Evolutionary conservation across 2,329 filamentous ascomycete species (phyloP), one percentile per base, ranked within the genome.

Genomic region (Cryphonectria carpinicola): DNA sequence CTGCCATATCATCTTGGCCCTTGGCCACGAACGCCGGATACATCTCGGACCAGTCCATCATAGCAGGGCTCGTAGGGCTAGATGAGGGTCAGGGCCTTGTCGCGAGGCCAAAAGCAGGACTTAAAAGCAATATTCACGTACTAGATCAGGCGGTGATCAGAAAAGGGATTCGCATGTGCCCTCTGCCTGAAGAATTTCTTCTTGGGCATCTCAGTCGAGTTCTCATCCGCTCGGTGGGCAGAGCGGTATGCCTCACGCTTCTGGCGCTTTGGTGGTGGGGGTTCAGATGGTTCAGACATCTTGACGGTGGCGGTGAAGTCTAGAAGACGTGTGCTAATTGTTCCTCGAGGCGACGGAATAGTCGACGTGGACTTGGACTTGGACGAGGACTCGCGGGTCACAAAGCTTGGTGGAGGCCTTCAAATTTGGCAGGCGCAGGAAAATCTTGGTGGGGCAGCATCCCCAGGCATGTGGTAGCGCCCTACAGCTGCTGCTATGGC

Each of bases 121-220:
- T 52, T 39, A 52, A 14, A 52, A 19, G 43, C 11, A 6, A 10
- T 17, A 32, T 8, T 4, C 7, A 74, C 75, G 76, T 68, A 80
- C 96, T 99, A 99, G 77, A 87, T 86, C 79, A 99, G 85, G 70
- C 89, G 85, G 84, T 99, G 96, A 78, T 99, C 96, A 3, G 95
- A 98, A 83, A 99, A 99, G 8, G 95, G 95, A 83, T 99, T 99
- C 73, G 96, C 96, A 83, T 99, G 96, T 52, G 96, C 96, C 80
- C 96, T 89, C 82, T 99, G 96, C 69, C 96, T 90, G 81, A 97
- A 99, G 83, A 96, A 97, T 84, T 93, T 95, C 86, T 99, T 99
- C 82, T 93, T 92, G 13, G 96, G 96, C 76, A 98, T 83, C 76
- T 89, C 87, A 10, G 89, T 82, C 54, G 83, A 82, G 32, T 81